Evolutionary conservation across 1,139 yeast genomes (phyloP), one percentile per base, ranked within the genome.

Genomic region (Magnusiomyces fungicola): DNA sequence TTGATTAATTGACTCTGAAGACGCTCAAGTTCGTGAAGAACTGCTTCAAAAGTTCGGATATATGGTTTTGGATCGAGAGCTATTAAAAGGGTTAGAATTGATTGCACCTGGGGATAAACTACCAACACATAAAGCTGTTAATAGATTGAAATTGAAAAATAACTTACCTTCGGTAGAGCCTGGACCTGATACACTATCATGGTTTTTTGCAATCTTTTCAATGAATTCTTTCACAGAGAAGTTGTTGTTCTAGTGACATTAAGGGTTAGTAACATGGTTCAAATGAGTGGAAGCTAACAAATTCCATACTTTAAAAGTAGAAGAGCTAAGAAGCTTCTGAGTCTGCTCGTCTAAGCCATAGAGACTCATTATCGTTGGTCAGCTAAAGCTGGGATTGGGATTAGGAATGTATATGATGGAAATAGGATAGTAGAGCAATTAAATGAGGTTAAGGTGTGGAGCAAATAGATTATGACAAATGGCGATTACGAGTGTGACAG

Each of bases 11-110:
- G 81, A 1, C 72, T 72, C 46, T 74, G 74, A 43, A 89, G 67
- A 46, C 73, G 73, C 58, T 81, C 78, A 55, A 88, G 69, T 61
- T 87, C 94, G 49, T 81, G 74, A 43, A 89, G 70, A 1, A 94
- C 88, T 1, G 92, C 80, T 65, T 90, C 97, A 66, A 92, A 90
- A 0, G 96, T 87, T 60, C 96, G 77, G 49, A 92, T 92, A 63
- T 87, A 90, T 1, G 98, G 98, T 58, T 87, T 89, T 1, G 98
- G 97, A 63, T 92, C 97, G 49, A 70, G 60, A 2, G 66, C 64
- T 58, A 49, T 47, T 49, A 27, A 40, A n/a, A n/a, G n/a, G n/a
- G n/a, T n/a, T n/a, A n/a, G n/a, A n/a, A n/a, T n/a, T n/a, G n/a
- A n/a, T n/a, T n/a, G n/a, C n/a, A n/a, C n/a, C n/a, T n/a, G n/a